phyloP scores from a whole-genome alignment of 2,329 filamentous ascomycete genomes.

The Colletotrichum sp. region DNA sequence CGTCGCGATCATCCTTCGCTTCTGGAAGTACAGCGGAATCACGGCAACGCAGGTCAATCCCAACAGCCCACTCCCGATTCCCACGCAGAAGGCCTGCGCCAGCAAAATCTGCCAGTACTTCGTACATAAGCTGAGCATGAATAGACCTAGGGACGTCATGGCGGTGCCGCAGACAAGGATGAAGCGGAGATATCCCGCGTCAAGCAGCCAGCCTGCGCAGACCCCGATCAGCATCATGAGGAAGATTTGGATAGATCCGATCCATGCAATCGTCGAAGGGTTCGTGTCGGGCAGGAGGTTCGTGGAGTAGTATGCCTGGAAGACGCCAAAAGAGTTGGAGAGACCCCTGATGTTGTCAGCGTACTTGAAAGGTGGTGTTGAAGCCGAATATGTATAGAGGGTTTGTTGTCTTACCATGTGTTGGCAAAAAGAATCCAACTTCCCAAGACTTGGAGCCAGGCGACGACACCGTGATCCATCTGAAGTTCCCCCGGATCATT shows the following conservation, averaged over 20 bases:
- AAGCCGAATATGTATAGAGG: neutral
- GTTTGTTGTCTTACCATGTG: conserved; percentile 28
- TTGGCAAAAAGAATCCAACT: conserved; percentile 55
- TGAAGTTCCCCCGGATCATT: neutral
- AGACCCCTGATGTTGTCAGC: conserved; percentile 36
- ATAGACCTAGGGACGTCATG: conserved; percentile 50
- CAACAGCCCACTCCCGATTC: conserved; percentile 46
- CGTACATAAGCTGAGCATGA: conserved; percentile 41
- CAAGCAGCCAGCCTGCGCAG: conserved; percentile 49
- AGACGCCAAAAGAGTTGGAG: conserved; percentile 54
- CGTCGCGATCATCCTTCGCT: conserved; percentile 30
- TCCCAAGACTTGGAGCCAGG: conserved; percentile 54
- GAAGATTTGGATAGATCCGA: conserved; percentile 52
- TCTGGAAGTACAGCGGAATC: conserved; percentile 36
- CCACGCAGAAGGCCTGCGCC: conserved; percentile 48
- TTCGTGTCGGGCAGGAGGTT: conserved; percentile 22
- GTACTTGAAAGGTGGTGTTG: neutral
- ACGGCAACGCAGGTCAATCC: conserved; percentile 42
- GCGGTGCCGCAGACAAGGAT: conserved; percentile 45
- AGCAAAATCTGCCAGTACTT: conserved; percentile 51
- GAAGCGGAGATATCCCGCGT: conserved; percentile 48
- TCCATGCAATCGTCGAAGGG: conserved; percentile 40
- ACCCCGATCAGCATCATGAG: conserved; percentile 47
- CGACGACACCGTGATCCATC: conserved; percentile 34
- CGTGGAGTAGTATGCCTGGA: conserved; percentile 55